Evolutionary conservation across 768 basidiomycete genomes (phyloP), one percentile per base, ranked within the genome.

Genomic region (Boletus huronensis): DNA sequence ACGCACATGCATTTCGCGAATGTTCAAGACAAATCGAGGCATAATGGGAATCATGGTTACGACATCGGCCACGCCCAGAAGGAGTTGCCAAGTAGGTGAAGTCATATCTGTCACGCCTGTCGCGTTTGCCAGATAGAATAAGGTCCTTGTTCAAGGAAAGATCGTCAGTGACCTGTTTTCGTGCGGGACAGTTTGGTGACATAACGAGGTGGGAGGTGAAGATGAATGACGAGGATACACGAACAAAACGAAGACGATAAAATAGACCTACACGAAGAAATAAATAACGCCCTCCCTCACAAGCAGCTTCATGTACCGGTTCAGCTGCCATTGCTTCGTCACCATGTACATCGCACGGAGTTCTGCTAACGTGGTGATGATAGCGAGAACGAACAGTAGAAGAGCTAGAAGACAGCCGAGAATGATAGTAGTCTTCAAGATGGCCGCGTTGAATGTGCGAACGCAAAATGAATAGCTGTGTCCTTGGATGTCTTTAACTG

Each of bases 231-330:
- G 40, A 17, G 5, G 25, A 23, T 16, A 16, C 14, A 25, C 16
- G 41, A 23, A 7, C 25, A 16, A 21, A 39, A 13, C 5, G 13
- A 11, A 35, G 19, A 26, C 3, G 3, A 8, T 23, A 23, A 29
- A 8, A 16, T 31, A n/a, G 25, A 41, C 52, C 0, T 29, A 50
- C 56, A 44, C 28, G 7, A 40, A 9, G 36, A 58, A 55, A 25
- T 55, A 58, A 10, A 44, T 10, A 2, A 58, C 21, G 1, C 53
- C 53, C 17, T 55, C 57, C 4, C 14, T 32, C 6, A 8, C 28
- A 9, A 55, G 14, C 6, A 47, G 44, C 9, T 21, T 13, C 39
- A 58, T 10, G 49, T 51, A 51, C 6, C 36, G 34, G 45, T 50
- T 58, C 8, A 26, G 23, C 7, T 46, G 44, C 40, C 48, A 55